These are phyloP conservation scores for Petrea volubilis DNA, from an alignment of 257 asterid species.

Conservation along the genomic window DNA sequence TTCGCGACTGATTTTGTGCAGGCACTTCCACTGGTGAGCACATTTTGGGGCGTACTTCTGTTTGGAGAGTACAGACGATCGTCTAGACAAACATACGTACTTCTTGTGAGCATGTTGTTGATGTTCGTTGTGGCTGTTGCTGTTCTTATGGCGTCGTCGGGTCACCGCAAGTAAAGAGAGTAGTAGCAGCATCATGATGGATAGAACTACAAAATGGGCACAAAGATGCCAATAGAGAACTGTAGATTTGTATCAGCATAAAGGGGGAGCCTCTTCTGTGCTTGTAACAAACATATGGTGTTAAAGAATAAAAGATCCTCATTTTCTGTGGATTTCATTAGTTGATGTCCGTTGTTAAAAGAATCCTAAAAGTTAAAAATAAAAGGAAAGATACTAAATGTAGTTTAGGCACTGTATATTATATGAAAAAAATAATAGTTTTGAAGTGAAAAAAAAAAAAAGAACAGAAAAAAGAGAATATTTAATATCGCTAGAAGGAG, in stretches of 20 bases:
- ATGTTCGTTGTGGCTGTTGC: slow-evolving; percentile 89
- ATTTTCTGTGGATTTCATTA: background rate
- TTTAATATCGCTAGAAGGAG: slow-evolving; percentile 55
- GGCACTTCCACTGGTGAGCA: slow-evolving; percentile 97
- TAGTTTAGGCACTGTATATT: too few species aligned
- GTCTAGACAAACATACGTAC: slow-evolving; percentile 66
- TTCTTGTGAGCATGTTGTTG: slow-evolving; percentile 62
- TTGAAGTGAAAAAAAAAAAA: too few species aligned
- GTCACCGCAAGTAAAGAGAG: slow-evolving; percentile 54
- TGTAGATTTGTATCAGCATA: too few species aligned
- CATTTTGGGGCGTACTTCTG: slow-evolving; percentile 82
- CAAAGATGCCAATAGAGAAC: background rate
- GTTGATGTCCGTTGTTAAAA: background rate
- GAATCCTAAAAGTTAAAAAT: background rate
- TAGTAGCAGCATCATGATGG: background rate
- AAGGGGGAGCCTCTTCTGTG: background rate
- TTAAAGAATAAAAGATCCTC: background rate
- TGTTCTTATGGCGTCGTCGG: slow-evolving; percentile 87
- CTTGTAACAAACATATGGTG: background rate
- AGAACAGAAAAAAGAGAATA: background rate
- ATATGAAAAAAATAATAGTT: too few species aligned
- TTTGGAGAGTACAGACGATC: slow-evolving; percentile 88
- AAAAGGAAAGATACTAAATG: too few species aligned
- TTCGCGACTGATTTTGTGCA: slow-evolving; percentile 23
- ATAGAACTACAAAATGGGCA: background rate